Percentiles rank a stretch among this genome's conserved stretches.
Conservation (phyloP, 2,329 filamentous ascomycete genomes). For the Sordariomycetes sp. region DNA sequence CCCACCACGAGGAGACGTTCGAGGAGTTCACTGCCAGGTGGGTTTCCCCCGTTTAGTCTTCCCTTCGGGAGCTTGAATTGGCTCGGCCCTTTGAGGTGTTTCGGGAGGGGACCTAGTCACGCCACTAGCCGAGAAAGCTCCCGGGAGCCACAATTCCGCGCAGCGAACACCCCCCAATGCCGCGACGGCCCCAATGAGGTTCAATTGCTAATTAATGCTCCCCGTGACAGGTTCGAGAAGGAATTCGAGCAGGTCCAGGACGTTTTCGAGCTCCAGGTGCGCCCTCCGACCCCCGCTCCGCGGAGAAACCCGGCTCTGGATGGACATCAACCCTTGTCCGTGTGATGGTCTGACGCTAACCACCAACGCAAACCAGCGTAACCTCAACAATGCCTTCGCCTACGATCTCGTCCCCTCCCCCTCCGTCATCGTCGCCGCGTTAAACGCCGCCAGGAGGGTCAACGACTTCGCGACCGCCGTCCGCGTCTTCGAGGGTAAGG, state of each 20-base stretch:
- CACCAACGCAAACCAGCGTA: conserved; percentile 42
- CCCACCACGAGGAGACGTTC: conserved; percentile 87
- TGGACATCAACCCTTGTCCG: not conserved
- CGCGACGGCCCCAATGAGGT: not conserved
- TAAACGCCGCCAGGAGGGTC: conserved; percentile 88
- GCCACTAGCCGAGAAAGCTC: not conserved
- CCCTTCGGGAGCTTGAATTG: not conserved
- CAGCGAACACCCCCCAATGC: not conserved
- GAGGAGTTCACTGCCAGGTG: conserved; percentile 98
- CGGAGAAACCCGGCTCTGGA: not conserved
- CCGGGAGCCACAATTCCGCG: not conserved
- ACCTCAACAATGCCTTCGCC: conserved; percentile 98
- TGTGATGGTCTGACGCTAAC: conserved; percentile 8
- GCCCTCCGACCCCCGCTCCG: conserved; percentile 3
- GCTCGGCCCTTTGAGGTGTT: not conserved
- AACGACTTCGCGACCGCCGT: conserved; percentile 98
- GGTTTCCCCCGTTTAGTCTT: conserved; percentile 7
- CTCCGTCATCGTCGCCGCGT: conserved; percentile 79
- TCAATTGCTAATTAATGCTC: conserved; percentile 3
- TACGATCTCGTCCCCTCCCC: conserved; percentile 98
- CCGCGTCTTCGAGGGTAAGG: conserved; percentile 92
- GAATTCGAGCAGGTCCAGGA: conserved; percentile 97
- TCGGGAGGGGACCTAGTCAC: not conserved
- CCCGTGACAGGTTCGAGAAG: conserved; percentile 72
- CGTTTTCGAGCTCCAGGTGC: conserved; percentile 98